A percentile compares a stretch with the other conserved stretches of the same genome.
phyloP scores from a whole-genome alignment of 2,329 filamentous ascomycete genomes.

The Allantophomopsis lycopodina region DNA sequence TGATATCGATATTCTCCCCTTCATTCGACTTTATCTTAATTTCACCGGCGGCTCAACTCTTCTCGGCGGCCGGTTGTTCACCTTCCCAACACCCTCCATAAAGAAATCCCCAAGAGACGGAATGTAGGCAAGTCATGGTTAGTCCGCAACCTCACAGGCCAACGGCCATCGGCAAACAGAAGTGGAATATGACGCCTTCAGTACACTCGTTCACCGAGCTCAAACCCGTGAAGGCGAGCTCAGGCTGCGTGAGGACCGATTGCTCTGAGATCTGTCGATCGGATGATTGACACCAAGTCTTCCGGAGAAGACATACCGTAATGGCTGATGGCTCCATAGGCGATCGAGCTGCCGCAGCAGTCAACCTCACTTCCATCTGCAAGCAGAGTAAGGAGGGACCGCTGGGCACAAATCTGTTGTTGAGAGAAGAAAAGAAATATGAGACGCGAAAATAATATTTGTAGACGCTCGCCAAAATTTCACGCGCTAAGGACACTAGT shows the following conservation, averaged over 20 bases:
- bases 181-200: slow-evolving; percentile 74
- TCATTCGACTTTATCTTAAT: background rate
- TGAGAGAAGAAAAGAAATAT: slow-evolving; percentile 23
- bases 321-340: slow-evolving; percentile 59
- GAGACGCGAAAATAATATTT: slow-evolving; percentile 13
- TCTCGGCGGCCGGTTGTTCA: no score
- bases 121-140: slow-evolving; percentile 18
- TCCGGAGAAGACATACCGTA: slow-evolving; percentile 14
- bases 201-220: slow-evolving; percentile 47
- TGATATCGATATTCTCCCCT: no score
- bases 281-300: slow-evolving; percentile 69
- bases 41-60: background rate
- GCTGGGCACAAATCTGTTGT: slow-evolving; percentile 73
- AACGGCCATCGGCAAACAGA: slow-evolving; percentile 80
- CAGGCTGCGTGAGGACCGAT: slow-evolving; percentile 48
- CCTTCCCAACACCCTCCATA: no score
- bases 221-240: slow-evolving; percentile 53
- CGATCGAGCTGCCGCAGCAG: slow-evolving; percentile 75
- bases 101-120: background rate
- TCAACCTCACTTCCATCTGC: slow-evolving; percentile 51
- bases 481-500: background rate
- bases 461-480: slow-evolving; percentile 1
- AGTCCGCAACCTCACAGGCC: slow-evolving; percentile 77
- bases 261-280: slow-evolving; percentile 91
- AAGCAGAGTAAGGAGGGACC: slow-evolving; percentile 59